phyloP scores from a whole-genome alignment of 371 early-diverging fungal genomes.

The Funneliformis caledonium region DNA sequence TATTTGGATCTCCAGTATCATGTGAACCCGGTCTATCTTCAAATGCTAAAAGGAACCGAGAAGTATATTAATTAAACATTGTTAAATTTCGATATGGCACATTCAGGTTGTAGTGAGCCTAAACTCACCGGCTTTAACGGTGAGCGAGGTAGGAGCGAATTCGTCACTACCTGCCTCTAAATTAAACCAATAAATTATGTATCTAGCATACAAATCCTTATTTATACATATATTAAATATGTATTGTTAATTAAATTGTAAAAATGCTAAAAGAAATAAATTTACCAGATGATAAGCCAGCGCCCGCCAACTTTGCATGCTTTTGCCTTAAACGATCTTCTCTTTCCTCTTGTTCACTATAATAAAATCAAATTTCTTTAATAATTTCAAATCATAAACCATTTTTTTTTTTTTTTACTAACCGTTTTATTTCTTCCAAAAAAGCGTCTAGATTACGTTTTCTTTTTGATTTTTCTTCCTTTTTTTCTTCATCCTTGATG shows the following conservation, averaged over 20 bases:
- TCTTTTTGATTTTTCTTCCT: slow-evolving; percentile 56
- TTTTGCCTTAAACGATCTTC: slow-evolving; percentile 47
- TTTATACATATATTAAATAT: not conserved
- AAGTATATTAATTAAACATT: not conserved
- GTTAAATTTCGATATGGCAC: not conserved
- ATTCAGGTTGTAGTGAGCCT: not conserved
- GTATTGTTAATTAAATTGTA: not conserved
- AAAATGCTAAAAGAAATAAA: not conserved
- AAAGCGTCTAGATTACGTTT: slow-evolving; percentile 86
- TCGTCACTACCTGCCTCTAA: slow-evolving; percentile 31
- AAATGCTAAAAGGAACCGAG: slow-evolving; percentile 41
- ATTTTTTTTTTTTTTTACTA: not conserved
- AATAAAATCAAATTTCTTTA: no score
- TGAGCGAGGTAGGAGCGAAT: slow-evolving; percentile 37
- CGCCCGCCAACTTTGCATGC: slow-evolving; percentile 37
- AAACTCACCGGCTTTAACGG: slow-evolving; percentile 49
- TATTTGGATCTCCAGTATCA: slow-evolving; percentile 76
- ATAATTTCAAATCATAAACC: not conserved
- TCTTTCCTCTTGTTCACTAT: slow-evolving; percentile 54
- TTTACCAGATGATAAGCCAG: slow-evolving; percentile 30
- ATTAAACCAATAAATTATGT: slow-evolving; percentile 3
- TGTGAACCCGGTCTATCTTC: slow-evolving; percentile 62
- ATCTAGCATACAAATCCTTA: not conserved
- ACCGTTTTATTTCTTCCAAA: slow-evolving; percentile 83
- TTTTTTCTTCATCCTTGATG: slow-evolving; percentile 39